Base-by-base conservation (phyloP, 2,329 filamentous ascomycete genomes). In the Hyphodiscus sp. region DNA sequence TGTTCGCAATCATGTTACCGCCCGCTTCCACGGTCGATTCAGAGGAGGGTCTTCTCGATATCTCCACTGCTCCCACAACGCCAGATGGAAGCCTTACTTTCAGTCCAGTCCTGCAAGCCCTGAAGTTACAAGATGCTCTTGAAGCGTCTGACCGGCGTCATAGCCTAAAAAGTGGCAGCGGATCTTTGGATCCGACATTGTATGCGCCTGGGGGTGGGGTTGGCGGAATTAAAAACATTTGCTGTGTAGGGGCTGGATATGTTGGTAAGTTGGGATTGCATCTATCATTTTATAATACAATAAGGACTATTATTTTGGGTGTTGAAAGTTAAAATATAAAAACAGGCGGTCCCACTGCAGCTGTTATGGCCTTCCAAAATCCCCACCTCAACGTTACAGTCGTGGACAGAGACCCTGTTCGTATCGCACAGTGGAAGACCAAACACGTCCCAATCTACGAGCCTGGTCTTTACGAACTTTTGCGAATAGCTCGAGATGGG, bases 231-330 rank as follows among this genome's bases (percentile, higher is more conserved):
- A 73, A 72, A 63, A 84, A 80, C 64, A 82, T 89, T 50, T 89
- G 86, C 70, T 89, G 84, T 66, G 82, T 89, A 58, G 86, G 86
- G 48, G 86, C 86, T 61, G 86, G 86, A 61, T 89, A 89, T 68
- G 84, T 89, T 59, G 85, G 83, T 88, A 75, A 63, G 83, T 75
- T 11, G 23, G n/a, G 3, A 8, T 47, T 13, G 11, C 33, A 38
- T n/a, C n/a, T n/a, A n/a, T n/a, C n/a, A n/a, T n/a, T n/a, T n/a
- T n/a, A n/a, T n/a, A n/a, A n/a, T n/a, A n/a, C n/a, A n/a, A n/a
- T n/a, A n/a, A n/a, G n/a, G n/a, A n/a, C n/a, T n/a, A n/a, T n/a
- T n/a, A n/a, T n/a, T n/a, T n/a, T n/a, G 44, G 20, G 11, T 15
- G 15, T 47, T 23, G 5, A 10, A 23, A 49, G 13, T n/a, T 49